phyloP scores from a whole-genome alignment of 1,284 basidiomycete species.

The Gomphus bonarii region DNA sequence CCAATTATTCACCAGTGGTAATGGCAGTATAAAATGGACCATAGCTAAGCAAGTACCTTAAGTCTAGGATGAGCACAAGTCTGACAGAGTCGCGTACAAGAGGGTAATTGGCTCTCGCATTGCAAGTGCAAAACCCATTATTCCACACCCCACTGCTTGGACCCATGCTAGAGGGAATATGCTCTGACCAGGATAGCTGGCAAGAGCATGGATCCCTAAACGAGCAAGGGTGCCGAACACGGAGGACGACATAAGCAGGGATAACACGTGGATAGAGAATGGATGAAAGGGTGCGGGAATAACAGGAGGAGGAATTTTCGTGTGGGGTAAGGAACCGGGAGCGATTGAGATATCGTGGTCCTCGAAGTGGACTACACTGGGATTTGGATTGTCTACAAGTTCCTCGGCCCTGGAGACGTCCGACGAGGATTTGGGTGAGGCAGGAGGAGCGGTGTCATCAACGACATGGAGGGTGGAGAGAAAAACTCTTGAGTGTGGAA shows the following conservation, averaged over 20 bases:
- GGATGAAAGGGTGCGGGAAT: slow-evolving; percentile 26
- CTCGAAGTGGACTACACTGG: not conserved
- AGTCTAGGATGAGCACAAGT: not conserved
- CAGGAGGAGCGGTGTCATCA: not conserved
- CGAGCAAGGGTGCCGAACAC: slow-evolving; percentile 74
- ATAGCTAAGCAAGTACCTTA: slow-evolving; percentile 60
- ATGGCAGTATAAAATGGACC: slow-evolving; percentile 81
- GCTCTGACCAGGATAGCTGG: slow-evolving; percentile 61
- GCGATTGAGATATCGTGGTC: too few relatives aligned
- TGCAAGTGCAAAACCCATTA: slow-evolving; percentile 77
- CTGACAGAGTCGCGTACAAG: slow-evolving; percentile 46
- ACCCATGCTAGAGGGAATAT: slow-evolving; percentile 83
- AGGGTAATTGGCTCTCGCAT: slow-evolving; percentile 60
- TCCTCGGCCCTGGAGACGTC: not conserved
- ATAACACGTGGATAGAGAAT: slow-evolving; percentile 52
- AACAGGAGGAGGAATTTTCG: not conserved
- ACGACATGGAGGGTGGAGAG: not conserved
- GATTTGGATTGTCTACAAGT: not conserved
- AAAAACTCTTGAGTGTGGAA: too few relatives aligned
- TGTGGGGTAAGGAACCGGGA: not conserved
- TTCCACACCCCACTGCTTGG: slow-evolving; percentile 82
- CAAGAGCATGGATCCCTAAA: slow-evolving; percentile 63
- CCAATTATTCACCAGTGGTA: slow-evolving; percentile 58
- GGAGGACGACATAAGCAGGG: slow-evolving; percentile 65
- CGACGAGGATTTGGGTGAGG: not conserved